Evolutionary conservation across 2,329 filamentous ascomycete species (phyloP), one percentile per base, ranked within the genome.

Genomic region (Hortaea werneckii): DNA sequence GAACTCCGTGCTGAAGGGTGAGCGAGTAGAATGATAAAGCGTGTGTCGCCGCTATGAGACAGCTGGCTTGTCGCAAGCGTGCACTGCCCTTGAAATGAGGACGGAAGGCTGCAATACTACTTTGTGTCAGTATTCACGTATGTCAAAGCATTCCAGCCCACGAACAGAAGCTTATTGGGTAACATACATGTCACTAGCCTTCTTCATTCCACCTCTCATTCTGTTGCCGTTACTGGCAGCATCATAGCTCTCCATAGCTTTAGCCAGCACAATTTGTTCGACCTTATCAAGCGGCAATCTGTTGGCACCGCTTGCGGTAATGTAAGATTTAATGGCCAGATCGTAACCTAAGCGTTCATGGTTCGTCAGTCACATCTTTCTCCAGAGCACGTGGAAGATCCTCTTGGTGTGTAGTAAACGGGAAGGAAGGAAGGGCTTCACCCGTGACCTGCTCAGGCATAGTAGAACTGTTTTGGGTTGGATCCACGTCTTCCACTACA

Each of bases 171-270:
- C 32, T 35, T 10, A 2, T 10, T 9, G 37, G 7, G 29, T 11
- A 41, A 61, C 78, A 65, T 67, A 84, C 82, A 86, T 83, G 42
- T 87, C 82, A 53, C 83, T 75, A 40, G 84, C 87, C 62, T 80
- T 86, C 65, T 86, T 87, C 57, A 92, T 73, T 0, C 83, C 83
- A 11, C 86, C 86, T 53, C 85, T 75, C 1, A 77, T 85, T 45
- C 79, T 78, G 55, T 90, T 88, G 0, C 84, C 83, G 57, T 92
- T 92, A 20, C 83, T 85, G 3, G 86, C 85, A 58, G 86, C 86
- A 58, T 92, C 86, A 58, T 88, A 92, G 4, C 82, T 77, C 44
- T 77, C 73, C 68, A 88, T 75, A 1, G 82, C 82, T 40, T 79
- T 73, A 1, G 71, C 71, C 37, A 85, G 67, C 6, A 87, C 69